Evolutionary conservation across 257 asterid genomes (phyloP), one percentile per base, ranked within the genome.

Genomic region (Nicotiana paniculata): DNA sequence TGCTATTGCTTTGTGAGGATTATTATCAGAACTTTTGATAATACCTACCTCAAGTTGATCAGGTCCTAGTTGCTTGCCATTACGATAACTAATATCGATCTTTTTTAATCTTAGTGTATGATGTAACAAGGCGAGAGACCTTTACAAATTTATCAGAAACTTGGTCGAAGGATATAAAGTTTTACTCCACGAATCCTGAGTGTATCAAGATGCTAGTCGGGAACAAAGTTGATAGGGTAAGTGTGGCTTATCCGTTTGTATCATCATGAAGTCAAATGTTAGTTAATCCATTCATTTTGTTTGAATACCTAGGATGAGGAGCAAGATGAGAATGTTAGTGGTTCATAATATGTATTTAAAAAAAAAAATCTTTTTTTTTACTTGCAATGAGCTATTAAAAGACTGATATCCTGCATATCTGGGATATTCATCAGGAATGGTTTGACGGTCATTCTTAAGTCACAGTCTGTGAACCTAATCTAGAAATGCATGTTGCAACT

Each of bases 211-310:
- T 95, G 85, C 88, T 93, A 69, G 93, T 95, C 4, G 97, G 97
- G 64, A 95, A 95, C 90, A 95, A 95, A 92, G 95, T 95, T 37
- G 98, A 95, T 82, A 90, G 90, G 88, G 98, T 95, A 79, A 87
- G 90, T 88, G 15, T 57, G 57, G 10, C 83, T 81, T 80, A 57
- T 11, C 62, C n/a, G 66, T 82, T 17, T 12, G 43, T 16, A 17
- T 69, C 43, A 68, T 9, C 39, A 64, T 64, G 37, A 18, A 13
- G 4, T 43, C 79, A 3, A 43, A 46, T 13, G 37, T 46, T 46
- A 24, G 58, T 46, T 76, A 32, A 28, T 10, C 81, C 79, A 64
- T 21, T 30, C 61, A 17, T 67, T 43, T 53, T 13, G 4, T 65
- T 30, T 28, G 39, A 28, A 64, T 64, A 28, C 37, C 39, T 64